Evolutionary conservation across 1,284 basidiomycete genomes (phyloP), one percentile per base, ranked within the genome.

Genomic region (Marasmius sp.): DNA sequence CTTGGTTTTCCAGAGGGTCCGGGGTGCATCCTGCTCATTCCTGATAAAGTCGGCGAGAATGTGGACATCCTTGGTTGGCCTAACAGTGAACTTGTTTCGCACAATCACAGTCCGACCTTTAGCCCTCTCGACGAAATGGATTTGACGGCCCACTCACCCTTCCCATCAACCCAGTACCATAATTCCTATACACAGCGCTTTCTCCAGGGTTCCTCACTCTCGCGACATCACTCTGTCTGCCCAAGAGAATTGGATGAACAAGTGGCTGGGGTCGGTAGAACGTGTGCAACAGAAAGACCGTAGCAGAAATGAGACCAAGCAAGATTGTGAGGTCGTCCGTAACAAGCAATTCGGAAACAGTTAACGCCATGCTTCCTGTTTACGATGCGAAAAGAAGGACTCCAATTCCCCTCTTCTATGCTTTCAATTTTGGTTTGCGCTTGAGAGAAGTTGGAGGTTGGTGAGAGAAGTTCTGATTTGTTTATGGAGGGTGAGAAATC

Each of bases 131-230:
- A 27, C 27, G 27, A 27, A 27, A 27, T 27, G 27, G 27, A 27
- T 27, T 27, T 27, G 27, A 27, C 27, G 27, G 27, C 27, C 27
- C 48, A 79, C 84, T 69, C 72, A 90, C 91, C 75, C 89, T 82
- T 61, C 88, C 89, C 82, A 90, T 83, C 61, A 91, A 78, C 6
- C 91, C 91, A 27, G 90, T 92, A 10, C 86, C 82, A 79, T 93
- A 93, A 77, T 93, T 93, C 69, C 91, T 85, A 72, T 92, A 92
- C 7, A 91, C 79, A 1, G 92, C 88, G 68, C 90, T 92, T 73
- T 93, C 90, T 34, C 81, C 78, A 7, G 87, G 81, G 66, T 91
- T 86, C 57, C 91, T 78, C 8, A 92, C 91, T 49, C 89, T 83
- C n/a, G 86, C 87, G 34, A 87, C 88, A 75, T 94, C 92, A 67